Conservation (phyloP, 73 alveolate species). For the Uronychia binucleata region DNA sequence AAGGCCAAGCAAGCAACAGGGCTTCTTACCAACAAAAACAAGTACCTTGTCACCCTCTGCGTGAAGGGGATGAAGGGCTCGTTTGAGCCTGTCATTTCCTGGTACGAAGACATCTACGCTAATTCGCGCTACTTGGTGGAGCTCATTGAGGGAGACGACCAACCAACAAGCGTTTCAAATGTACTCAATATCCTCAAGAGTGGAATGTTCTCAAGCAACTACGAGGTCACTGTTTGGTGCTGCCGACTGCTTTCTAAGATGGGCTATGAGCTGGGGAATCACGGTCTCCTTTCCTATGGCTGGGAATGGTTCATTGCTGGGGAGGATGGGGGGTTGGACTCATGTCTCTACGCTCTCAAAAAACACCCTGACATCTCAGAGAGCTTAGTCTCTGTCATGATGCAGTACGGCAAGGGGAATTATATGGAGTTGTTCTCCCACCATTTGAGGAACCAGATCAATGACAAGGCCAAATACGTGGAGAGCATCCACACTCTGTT, state of each 20-base stretch:
- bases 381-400: slow-evolving; percentile 21
- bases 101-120: slow-evolving; percentile 75
- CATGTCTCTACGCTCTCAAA: slow-evolving; percentile 37
- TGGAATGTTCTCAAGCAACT: slow-evolving; percentile 73
- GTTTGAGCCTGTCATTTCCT: slow-evolving; percentile 85
- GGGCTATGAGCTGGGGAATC: slow-evolving; percentile 66
- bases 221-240: slow-evolving; percentile 73
- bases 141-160: slow-evolving; percentile 73
- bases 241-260: slow-evolving; percentile 63
- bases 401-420: slow-evolving; percentile 51
- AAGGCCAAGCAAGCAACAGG: slow-evolving; percentile 97
- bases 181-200: slow-evolving; percentile 68
- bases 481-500: slow-evolving; percentile 30
- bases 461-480: slow-evolving; percentile 8
- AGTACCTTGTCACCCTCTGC: slow-evolving; percentile 92
- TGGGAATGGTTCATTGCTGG: slow-evolving; percentile 32
- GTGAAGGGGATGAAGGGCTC: slow-evolving; percentile 97
- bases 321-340: slow-evolving; percentile 52
- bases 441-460: slow-evolving; percentile 31
- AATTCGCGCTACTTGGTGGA: slow-evolving; percentile 69
- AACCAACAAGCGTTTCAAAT: slow-evolving; percentile 31
- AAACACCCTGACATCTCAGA: slow-evolving; percentile 44
- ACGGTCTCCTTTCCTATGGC: slow-evolving; percentile 19
- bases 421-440: slow-evolving; percentile 52
- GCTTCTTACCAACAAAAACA: slow-evolving; percentile 91